Evolutionary conservation across 768 basidiomycete genomes (phyloP).

Genomic region (Termitomyces sp.): DNA sequence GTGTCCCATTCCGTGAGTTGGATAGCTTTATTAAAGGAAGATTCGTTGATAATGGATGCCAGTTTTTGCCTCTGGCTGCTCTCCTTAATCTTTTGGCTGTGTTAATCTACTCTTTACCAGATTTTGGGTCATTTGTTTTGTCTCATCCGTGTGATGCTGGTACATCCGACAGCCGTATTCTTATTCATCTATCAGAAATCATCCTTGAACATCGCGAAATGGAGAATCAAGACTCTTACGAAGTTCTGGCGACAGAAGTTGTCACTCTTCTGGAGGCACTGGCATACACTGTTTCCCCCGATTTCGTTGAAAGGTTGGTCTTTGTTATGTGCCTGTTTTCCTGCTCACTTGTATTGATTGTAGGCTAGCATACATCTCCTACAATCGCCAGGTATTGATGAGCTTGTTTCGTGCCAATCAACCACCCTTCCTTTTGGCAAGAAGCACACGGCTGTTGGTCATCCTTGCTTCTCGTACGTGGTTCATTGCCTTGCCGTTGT

Average conservation of each 20-base stretch:
- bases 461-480: constrained; percentile 54
- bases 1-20: constrained; percentile 37
- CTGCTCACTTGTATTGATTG: neutral
- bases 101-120: constrained; percentile 46
- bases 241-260: constrained; percentile 36
- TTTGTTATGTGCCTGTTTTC: neutral
- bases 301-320: constrained; percentile 36
- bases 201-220: constrained; percentile 38
- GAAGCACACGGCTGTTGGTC: constrained; percentile 46
- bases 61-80: constrained; percentile 46
- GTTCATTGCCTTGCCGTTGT: constrained; percentile 1
- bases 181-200: constrained; percentile 37
- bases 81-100: constrained; percentile 50
- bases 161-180: constrained; percentile 27
- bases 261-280: constrained; percentile 52
- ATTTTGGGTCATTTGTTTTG: constrained; percentile 38
- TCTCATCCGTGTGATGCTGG: constrained; percentile 21
- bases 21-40: neutral
- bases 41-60: constrained; percentile 12
- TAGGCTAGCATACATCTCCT: constrained; percentile 30
- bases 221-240: constrained; percentile 23
- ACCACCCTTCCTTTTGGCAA: constrained; percentile 47
- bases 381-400: constrained; percentile 37
- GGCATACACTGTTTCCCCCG: constrained; percentile 43
- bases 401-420: constrained; percentile 49